Base-by-base conservation (phyloP, 345 rosid species). In the Erodium maritimum region DNA sequence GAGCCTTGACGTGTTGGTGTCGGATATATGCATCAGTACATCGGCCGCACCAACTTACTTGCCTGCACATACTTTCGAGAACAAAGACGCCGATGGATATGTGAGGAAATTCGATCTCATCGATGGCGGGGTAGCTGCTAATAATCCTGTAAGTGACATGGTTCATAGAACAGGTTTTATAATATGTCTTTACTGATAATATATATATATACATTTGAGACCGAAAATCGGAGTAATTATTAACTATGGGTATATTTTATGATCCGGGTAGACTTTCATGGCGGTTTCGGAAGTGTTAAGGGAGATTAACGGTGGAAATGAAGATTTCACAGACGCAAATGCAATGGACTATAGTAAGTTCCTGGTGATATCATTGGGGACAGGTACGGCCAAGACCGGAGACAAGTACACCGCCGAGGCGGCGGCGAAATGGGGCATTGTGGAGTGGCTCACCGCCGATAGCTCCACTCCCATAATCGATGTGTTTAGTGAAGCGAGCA, bases 401-500 rank as follows among this genome's bases (percentile, higher is more conserved):
- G 9, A 8, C 1, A 55, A 55, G 33, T 55, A 55, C 24, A 21
- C 24, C 3, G 23, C 57, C 23, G 21, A 20, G 12, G 57, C 19
- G 21, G 57, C 57, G n/a, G 23, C 29, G 4, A 9, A 21, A 55
- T 55, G 57, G 57, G 57, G 57, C 2, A 55, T 21, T 0, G 5
- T 55, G 6, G 57, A 21, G 5, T 55, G 57, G 57, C 57, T 55
- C 23, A 13, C 57, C 14, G 20, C 10, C 4, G 57, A 25, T 3
- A 25, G 24, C 21, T 33, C n/a, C 24, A 78, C 81, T 3, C 95
- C 95, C 0, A 25, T 84, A 59, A 68, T 84, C 5, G 86, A 87
- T 58, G 72, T 73, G 7, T 84, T 82, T 22, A 78, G 21, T 21
- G 84, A 86, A 54, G 90, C 90, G 0, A 83, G 95, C 23, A 61